These are phyloP conservation scores for Plantago coronopus DNA, from an alignment of 305 asterid species.

Conservation along the genomic window DNA sequence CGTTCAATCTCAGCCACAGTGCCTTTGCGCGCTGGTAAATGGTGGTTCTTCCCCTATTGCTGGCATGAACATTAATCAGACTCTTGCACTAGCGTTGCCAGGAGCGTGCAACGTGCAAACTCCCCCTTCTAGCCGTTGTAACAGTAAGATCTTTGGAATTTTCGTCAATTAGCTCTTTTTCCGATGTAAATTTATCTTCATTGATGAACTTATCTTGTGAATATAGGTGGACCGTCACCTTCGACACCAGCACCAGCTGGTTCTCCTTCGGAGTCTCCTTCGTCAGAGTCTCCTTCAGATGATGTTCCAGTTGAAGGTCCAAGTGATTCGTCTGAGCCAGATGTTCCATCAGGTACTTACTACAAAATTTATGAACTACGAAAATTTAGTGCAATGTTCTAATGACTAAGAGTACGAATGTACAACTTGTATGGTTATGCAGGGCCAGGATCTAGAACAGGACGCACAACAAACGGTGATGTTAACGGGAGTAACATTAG, in stretches of 20 bases:
- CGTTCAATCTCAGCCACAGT: constrained; percentile 53
- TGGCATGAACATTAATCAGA: constrained; percentile 57
- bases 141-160: constrained; percentile 34
- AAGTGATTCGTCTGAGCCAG: constrained; percentile 30
- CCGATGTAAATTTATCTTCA: not conserved
- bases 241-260: constrained; percentile 39
- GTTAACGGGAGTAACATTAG: constrained; percentile 40
- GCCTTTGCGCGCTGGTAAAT: constrained; percentile 56
- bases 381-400: not conserved
- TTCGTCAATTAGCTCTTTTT: not conserved
- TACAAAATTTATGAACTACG: not conserved
- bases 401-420: too few relatives aligned
- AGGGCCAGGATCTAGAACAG: constrained; percentile 45
- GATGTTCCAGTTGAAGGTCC: constrained; percentile 31
- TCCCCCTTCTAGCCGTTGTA: constrained; percentile 65
- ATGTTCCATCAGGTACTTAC: constrained; percentile 35
- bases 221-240: constrained; percentile 29
- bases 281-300: too few relatives aligned
- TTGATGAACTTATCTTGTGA: too few relatives aligned
- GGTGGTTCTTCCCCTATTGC: constrained; percentile 58
- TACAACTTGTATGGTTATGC: constrained; percentile 8
- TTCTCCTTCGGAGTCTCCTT: constrained; percentile 32
- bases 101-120: constrained; percentile 66
- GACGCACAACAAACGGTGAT: constrained; percentile 28
- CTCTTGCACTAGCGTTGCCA: constrained; percentile 62